phyloP scores from a whole-genome alignment of 202 grass and related monocot species.

The Carex sylvatica region DNA sequence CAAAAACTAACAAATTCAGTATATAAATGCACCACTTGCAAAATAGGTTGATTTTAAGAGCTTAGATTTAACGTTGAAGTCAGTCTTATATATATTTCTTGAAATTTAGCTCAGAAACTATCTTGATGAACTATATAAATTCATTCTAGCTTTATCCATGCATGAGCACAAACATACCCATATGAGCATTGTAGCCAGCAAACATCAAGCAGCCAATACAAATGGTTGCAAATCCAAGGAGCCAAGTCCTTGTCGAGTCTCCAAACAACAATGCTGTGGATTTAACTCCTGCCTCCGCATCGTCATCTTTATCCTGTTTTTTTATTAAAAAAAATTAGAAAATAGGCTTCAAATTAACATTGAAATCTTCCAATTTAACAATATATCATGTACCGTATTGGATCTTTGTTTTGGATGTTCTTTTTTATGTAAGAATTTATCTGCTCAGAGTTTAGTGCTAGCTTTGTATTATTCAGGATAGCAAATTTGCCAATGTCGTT shows the following conservation, averaged over 20 bases:
- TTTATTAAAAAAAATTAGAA: background rate
- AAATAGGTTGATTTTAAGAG: background rate
- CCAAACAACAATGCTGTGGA: slow-evolving; percentile 47
- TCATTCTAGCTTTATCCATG: too few species aligned
- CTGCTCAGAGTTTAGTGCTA: too few species aligned
- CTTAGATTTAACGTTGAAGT: background rate
- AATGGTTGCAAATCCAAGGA: slow-evolving; percentile 36
- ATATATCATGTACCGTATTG: background rate
- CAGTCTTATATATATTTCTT: background rate
- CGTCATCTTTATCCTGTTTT: slow-evolving; percentile 40
- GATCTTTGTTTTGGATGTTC: background rate
- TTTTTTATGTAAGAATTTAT: background rate
- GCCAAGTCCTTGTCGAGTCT: slow-evolving; percentile 31
- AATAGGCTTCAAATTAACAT: background rate
- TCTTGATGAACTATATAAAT: too few species aligned
- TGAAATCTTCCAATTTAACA: background rate
- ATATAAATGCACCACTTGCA: too few species aligned
- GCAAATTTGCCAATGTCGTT: background rate
- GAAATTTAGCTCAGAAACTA: background rate
- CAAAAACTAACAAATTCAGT: too few species aligned
- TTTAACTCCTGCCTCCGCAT: slow-evolving; percentile 43
- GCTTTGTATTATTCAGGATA: background rate
- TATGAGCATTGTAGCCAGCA: slow-evolving; percentile 40
- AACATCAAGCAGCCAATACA: slow-evolving; percentile 31
- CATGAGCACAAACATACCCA: slow-evolving; percentile 25